Conservation (phyloP, 352 stramenopile genomes). For the Aphanomyces stellatus region DNA sequence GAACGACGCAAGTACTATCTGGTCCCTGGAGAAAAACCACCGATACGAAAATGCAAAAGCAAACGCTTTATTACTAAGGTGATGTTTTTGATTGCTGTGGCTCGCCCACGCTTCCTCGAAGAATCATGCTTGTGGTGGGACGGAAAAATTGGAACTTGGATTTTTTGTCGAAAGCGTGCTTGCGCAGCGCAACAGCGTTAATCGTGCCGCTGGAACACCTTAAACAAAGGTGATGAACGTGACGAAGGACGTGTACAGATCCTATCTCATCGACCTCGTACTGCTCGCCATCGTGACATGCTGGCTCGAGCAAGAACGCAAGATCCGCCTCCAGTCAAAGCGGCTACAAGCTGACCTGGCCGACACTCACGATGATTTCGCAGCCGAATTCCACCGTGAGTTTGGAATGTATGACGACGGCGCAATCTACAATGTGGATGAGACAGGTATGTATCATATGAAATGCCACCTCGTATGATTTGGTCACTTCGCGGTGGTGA, state of each 20-base stretch:
- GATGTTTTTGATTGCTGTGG: conserved; percentile 39
- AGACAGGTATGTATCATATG: not conserved
- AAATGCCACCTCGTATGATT: not conserved
- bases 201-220: conserved; percentile 18
- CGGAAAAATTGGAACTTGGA: conserved; percentile 39
- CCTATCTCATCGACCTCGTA: not conserved
- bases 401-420: not conserved
- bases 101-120: conserved; percentile 31
- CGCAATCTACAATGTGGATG: not conserved
- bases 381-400: not conserved
- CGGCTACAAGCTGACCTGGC: not conserved
- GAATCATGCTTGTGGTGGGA: conserved; percentile 30
- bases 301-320: not conserved
- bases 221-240: not conserved
- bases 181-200: conserved; percentile 21
- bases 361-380: not conserved
- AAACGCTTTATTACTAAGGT: conserved; percentile 26
- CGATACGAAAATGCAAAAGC: conserved; percentile 14
- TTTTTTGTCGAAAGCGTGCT: conserved; percentile 23
- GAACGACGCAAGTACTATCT: conserved; percentile 27
- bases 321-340: not conserved
- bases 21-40: conserved; percentile 3
- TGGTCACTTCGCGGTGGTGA: not conserved
- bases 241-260: not conserved
- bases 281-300: not conserved